These are phyloP conservation scores for Rusavskia elegans DNA, from an alignment of 495 filamentous ascomycete species.

Conservation along the genomic window DNA sequence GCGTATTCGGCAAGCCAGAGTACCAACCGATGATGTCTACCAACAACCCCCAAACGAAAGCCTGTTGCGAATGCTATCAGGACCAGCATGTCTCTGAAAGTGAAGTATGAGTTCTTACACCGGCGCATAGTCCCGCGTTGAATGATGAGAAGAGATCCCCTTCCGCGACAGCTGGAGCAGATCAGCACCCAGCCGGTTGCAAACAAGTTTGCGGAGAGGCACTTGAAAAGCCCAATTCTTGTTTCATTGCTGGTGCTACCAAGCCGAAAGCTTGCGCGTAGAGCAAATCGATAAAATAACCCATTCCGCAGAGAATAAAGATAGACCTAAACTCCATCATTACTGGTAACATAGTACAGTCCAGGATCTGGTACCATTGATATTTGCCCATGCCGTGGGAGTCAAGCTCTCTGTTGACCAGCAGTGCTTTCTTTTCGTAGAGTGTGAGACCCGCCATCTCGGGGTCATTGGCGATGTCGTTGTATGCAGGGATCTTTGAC, in stretches of 20 bases:
- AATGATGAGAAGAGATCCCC: constrained; percentile 20
- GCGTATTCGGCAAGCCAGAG: constrained; percentile 2
- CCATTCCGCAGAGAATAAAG: constrained; percentile 32
- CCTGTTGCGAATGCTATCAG: constrained; percentile 9
- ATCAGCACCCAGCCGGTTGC: not conserved
- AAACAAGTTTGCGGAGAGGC: not conserved
- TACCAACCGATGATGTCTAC: constrained; percentile 31
- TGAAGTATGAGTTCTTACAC: constrained; percentile 4
- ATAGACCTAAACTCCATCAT: constrained; percentile 14
- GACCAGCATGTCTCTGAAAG: constrained; percentile 5
- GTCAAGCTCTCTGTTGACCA: constrained; percentile 31
- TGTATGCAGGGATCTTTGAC: not conserved
- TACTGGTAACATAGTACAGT: not conserved
- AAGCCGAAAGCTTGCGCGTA: constrained; percentile 35
- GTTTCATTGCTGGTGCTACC: constrained; percentile 25
- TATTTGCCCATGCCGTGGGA: constrained; percentile 33
- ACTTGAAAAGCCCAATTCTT: constrained; percentile 27
- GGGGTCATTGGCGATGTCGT: constrained; percentile 6
- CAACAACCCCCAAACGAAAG: constrained; percentile 32
- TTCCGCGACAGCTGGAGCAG: constrained; percentile 5
- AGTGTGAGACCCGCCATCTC: constrained; percentile 18
- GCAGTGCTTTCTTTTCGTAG: constrained; percentile 26
- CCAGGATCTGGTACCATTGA: constrained; percentile 14
- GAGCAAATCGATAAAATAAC: constrained; percentile 32
- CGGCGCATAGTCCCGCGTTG: constrained; percentile 19